Percentiles rank a stretch among this genome's conserved stretches.
These are phyloP conservation scores for Glomus cerebriforme DNA, from an alignment of 192 early-diverging fungal genomes.

Conservation along the genomic window DNA sequence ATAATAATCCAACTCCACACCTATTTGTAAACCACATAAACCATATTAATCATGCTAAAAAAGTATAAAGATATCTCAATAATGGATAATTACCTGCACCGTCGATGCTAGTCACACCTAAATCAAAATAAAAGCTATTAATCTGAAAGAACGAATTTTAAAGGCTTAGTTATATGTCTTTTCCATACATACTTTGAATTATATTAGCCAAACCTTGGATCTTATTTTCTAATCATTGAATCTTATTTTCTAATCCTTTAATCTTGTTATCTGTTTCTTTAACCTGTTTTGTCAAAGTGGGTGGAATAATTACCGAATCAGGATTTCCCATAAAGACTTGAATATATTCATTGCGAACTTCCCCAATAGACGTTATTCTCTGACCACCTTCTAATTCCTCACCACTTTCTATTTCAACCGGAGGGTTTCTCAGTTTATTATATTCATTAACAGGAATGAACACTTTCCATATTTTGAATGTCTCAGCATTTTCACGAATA, in stretches of 20 bases:
- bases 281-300: neutral
- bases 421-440: neutral
- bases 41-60: too few species aligned
- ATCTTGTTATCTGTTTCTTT: neutral
- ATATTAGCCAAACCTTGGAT: conserved; percentile 13
- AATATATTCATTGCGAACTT: neutral
- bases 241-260: neutral
- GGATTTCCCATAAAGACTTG: conserved; percentile 5
- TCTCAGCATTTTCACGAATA: neutral
- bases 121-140: neutral
- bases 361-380: neutral
- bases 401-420: neutral
- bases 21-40: too few species aligned
- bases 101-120: too few species aligned
- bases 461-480: conserved; percentile 4
- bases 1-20: too few species aligned
- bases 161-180: neutral
- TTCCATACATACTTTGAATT: conserved; percentile 17
- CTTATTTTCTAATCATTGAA: conserved; percentile 3
- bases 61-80: too few species aligned
- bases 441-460: neutral
- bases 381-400: neutral
- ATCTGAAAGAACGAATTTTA: conserved; percentile 7
- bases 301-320: neutral
- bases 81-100: too few species aligned